These are phyloP conservation scores for Amylocarpus encephaloides DNA, from an alignment of 2,329 filamentous ascomycete genomes.

Conservation along the genomic window DNA sequence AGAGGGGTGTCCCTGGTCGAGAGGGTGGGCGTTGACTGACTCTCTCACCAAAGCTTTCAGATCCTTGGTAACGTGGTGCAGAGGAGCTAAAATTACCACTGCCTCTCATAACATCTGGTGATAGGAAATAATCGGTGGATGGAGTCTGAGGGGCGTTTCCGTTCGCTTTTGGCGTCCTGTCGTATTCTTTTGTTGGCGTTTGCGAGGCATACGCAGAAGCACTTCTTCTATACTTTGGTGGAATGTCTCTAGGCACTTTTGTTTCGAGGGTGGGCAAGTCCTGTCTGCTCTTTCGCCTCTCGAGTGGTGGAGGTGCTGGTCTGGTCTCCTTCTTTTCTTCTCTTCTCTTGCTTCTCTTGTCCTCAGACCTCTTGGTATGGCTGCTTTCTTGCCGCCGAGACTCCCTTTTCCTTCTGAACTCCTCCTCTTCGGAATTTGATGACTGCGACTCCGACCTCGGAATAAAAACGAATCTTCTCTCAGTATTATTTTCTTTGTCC, in stretches of 20 bases:
- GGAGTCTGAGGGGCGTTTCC: constrained; percentile 20
- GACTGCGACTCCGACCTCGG: constrained; percentile 26
- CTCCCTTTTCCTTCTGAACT: constrained; percentile 9
- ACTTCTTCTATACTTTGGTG: constrained; percentile 28
- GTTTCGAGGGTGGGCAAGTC: constrained; percentile 31
- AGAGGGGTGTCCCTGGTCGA: constrained; percentile 16
- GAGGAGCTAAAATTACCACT: constrained; percentile 17
- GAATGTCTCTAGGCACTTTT: constrained; percentile 27
- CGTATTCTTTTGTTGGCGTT: constrained; percentile 15
- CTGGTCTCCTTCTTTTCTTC: constrained; percentile 8
- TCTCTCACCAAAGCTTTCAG: constrained; percentile 29
- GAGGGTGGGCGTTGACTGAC: constrained; percentile 22
- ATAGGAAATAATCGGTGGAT: constrained; percentile 37
- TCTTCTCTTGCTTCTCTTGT: background rate
- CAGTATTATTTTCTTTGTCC: constrained; percentile 29
- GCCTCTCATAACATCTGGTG: constrained; percentile 38
- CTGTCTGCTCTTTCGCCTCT: constrained; percentile 26
- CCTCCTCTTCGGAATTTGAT: constrained; percentile 21
- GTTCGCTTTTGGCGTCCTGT: constrained; percentile 30
- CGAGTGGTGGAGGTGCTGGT: constrained; percentile 8
- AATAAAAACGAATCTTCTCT: constrained; percentile 60
- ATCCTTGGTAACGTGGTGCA: constrained; percentile 28
- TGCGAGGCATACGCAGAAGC: constrained; percentile 20
- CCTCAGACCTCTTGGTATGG: background rate
- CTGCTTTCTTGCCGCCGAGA: constrained; percentile 1